Evolutionary conservation across 2,329 filamentous ascomycete genomes (phyloP).

Genomic region (Penicillium sclerotiorum): DNA sequence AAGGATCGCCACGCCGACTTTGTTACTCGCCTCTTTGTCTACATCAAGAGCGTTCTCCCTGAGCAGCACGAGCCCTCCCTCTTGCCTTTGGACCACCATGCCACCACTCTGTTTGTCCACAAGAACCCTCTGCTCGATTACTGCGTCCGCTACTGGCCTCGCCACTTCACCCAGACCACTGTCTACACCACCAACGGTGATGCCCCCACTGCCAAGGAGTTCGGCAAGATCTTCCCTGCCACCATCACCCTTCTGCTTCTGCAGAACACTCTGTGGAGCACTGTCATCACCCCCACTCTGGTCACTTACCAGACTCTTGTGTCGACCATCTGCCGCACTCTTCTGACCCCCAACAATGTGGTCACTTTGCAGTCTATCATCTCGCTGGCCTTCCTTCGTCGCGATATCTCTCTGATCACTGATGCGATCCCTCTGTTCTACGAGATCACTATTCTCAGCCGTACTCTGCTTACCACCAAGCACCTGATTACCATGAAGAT

Average conservation of each 20-base stretch:
- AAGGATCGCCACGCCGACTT: conserved; percentile 41
- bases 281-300: conserved; percentile 34
- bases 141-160: conserved; percentile 51
- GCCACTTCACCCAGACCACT: conserved; percentile 49
- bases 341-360: conserved; percentile 41
- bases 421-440: conserved; percentile 47
- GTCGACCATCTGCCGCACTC: conserved; percentile 34
- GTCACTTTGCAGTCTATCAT: conserved; percentile 54
- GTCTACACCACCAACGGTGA: conserved; percentile 41
- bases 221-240: conserved; percentile 52
- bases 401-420: conserved; percentile 32
- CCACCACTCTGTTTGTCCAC: conserved; percentile 30
- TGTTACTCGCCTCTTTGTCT: conserved; percentile 35
- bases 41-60: conserved; percentile 33
- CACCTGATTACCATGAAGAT: conserved; percentile 52
- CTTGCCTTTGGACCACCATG: conserved; percentile 28
- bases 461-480: conserved; percentile 42
- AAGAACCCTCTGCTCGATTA: conserved; percentile 51
- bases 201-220: conserved; percentile 47
- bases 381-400: conserved; percentile 48
- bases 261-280: conserved; percentile 53
- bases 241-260: conserved; percentile 49
- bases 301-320: conserved; percentile 31
- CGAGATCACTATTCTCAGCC: conserved; percentile 44
- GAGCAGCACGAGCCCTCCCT: conserved; percentile 38